Percentiles rank a stretch among this genome's conserved stretches.
Evolutionary conservation across 1,284 basidiomycete species (phyloP).

Genomic region (Ustilago esculenta): DNA sequence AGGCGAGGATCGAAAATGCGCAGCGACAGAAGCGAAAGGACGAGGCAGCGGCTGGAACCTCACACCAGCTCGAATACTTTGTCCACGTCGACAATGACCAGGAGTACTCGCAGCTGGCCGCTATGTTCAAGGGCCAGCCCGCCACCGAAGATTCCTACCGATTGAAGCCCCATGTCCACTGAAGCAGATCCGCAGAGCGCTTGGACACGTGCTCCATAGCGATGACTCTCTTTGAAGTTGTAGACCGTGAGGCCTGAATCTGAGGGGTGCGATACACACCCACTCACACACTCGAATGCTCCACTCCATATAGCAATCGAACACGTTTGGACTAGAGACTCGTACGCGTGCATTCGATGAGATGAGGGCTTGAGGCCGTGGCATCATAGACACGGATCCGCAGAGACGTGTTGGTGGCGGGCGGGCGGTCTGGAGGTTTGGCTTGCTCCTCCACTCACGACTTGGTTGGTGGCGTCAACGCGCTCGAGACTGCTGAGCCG

Average conservation of each 20-base stretch:
- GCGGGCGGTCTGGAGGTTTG: too few species aligned
- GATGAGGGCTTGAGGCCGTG: too few species aligned
- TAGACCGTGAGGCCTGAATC: too few species aligned
- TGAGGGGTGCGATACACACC: not conserved
- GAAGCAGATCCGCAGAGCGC: too few species aligned
- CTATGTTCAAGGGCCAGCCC: constrained; percentile 55
- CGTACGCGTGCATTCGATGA: too few species aligned
- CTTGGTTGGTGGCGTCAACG: too few species aligned
- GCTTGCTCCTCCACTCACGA: too few species aligned
- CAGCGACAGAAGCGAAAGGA: constrained; percentile 88
- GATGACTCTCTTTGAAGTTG: too few species aligned
- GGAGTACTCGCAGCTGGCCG: constrained; percentile 62
- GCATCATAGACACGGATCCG: too few species aligned
- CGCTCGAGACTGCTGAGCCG: not conserved
- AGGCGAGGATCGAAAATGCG: constrained; percentile 93
- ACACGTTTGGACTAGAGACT: too few species aligned
- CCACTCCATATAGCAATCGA: not conserved
- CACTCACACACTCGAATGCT: not conserved
- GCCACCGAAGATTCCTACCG: constrained; percentile 54
- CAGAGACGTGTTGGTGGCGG: too few species aligned
- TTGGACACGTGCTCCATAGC: too few species aligned
- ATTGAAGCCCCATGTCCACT: constrained; percentile 33
- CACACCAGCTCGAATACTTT: constrained; percentile 73
- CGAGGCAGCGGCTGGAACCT: constrained; percentile 77
- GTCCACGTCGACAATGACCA: constrained; percentile 65